Evolutionary conservation across 768 basidiomycete species (phyloP).

Genomic region (Pleurotus tuoliensis): DNA sequence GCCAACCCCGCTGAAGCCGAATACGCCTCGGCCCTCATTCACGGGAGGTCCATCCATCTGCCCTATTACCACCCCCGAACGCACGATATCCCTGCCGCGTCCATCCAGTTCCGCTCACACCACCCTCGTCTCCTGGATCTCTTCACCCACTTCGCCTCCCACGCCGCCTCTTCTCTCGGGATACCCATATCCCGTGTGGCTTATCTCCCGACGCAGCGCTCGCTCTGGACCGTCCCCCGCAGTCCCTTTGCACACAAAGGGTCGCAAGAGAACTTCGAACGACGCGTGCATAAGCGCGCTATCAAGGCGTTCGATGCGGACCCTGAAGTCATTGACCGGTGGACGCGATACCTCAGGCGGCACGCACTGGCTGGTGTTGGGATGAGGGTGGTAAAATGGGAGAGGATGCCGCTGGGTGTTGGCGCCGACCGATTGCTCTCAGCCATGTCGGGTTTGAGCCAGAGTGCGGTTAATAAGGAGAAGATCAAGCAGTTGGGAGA

Average conservation of each 20-base stretch:
- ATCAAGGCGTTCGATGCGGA: slow-evolving; percentile 93
- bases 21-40: slow-evolving; percentile 55
- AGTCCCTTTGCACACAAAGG: slow-evolving; percentile 93
- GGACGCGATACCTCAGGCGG: slow-evolving; percentile 72
- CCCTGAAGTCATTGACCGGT: slow-evolving; percentile 70
- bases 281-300: slow-evolving; percentile 75
- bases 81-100: slow-evolving; percentile 73
- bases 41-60: slow-evolving; percentile 54
- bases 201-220: slow-evolving; percentile 68
- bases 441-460: slow-evolving; percentile 23
- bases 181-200: slow-evolving; percentile 70
- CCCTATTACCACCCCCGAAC: slow-evolving; percentile 57
- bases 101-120: slow-evolving; percentile 81
- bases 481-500: slow-evolving; percentile 37
- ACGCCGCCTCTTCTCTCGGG: slow-evolving; percentile 80
- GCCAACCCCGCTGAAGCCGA: slow-evolving; percentile 30
- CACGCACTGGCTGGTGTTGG: slow-evolving; percentile 86
- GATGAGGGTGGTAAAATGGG: slow-evolving; percentile 77
- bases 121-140: slow-evolving; percentile 62
- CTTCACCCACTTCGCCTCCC: slow-evolving; percentile 79
- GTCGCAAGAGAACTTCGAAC: slow-evolving; percentile 91
- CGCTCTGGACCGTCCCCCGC: slow-evolving; percentile 81
- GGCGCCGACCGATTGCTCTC: slow-evolving; percentile 25
- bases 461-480: slow-evolving; percentile 18
- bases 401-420: slow-evolving; percentile 53